A percentile compares a stretch with the other conserved stretches of the same genome.
These are phyloP conservation scores for Ceratocystis cubensis DNA, from an alignment of 2,329 filamentous ascomycete genomes.

Conservation along the genomic window DNA sequence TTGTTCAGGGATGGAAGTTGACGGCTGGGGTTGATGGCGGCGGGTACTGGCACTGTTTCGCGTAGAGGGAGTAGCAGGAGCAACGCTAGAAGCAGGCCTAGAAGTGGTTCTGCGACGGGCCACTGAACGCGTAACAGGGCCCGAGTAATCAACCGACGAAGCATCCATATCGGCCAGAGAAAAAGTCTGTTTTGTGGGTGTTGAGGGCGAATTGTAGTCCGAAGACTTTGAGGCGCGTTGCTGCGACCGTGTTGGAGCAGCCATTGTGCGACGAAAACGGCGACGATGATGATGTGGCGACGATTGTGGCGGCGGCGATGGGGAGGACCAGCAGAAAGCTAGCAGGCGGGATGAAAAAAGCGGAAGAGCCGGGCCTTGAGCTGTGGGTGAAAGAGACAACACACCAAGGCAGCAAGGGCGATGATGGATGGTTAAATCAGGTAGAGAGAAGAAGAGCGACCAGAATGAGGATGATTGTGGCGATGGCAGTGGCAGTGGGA, in stretches of 20 bases:
- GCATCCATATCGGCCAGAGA: neutral
- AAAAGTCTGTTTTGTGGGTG: slow-evolving; percentile 16
- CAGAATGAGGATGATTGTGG: slow-evolving; percentile 18
- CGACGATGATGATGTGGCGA: neutral
- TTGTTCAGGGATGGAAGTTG: slow-evolving; percentile 8
- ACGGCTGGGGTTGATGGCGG: neutral
- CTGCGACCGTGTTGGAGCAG: slow-evolving; percentile 15
- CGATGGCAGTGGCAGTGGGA: slow-evolving; percentile 27
- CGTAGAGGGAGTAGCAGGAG: slow-evolving; percentile 5
- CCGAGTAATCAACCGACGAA: slow-evolving; percentile 39
- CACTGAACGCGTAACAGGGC: slow-evolving; percentile 65
- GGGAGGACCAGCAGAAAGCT: slow-evolving; percentile 1
- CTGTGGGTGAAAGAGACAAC: slow-evolving; percentile 1
- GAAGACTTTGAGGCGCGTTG: slow-evolving; percentile 13
- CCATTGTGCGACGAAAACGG: slow-evolving; percentile 9
- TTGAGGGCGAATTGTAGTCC: slow-evolving; percentile 8
- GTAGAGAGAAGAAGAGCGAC: slow-evolving; percentile 15
- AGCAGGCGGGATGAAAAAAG: slow-evolving; percentile 15
- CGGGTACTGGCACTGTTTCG: slow-evolving; percentile 2
- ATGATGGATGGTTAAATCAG: neutral
- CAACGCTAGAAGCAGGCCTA: slow-evolving; percentile 10
- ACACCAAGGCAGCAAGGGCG: slow-evolving; percentile 14
- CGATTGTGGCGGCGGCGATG: neutral
- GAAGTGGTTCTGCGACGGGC: slow-evolving; percentile 35
- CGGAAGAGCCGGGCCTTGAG: slow-evolving; percentile 18